Base-by-base conservation (phyloP, 2,329 filamentous ascomycete genomes). In the Pezicula neosporulosa region DNA sequence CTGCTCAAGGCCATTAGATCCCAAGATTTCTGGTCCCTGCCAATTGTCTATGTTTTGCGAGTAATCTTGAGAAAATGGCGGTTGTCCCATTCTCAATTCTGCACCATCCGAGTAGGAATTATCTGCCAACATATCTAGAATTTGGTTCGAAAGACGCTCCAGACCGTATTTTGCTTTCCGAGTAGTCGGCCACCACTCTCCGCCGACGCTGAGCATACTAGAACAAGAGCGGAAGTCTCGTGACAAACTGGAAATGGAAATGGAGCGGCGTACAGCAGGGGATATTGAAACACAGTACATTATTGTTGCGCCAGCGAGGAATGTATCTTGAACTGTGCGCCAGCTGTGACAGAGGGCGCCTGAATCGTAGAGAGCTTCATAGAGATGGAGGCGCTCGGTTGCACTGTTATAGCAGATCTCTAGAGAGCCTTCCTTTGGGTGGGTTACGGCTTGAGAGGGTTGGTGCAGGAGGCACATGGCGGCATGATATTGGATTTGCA, bases 141-240 rank as follows among this genome's bases (percentile, higher is more conserved):
- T 43, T 13, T 49, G 36, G 24, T 43, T 49, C 12, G 47, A 42
- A 5, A 49, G 47, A 7, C 36, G 36, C 28, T 46, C 44, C 7
- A 46, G 44, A 46, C 44, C 30, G 7, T 16, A 15, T 21, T 46
- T 46, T n/a, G 44, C 44, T 21, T 46, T 46, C 44, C 44, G 21
- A 16, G 66, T 66, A 0, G 66, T 69, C 6, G 68, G 68, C 70
- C 70, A 72, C 69, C 69, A 72, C 48, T 71, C 68, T 4, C 70
- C 67, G 3, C 68, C 69, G 15, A 70, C 62, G n/a, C 65, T 69
- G 3, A 72, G 61, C 3, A 71, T 60, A 38, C 63, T 71, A 0
- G 68, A 70, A 39, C 68, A 71, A 0, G 57, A 63, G 6, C 69
- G 61, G 6, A 65, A 52, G 46, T 64, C 60, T 7, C 57, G 57